These are phyloP conservation scores for Przewalskia tangutica DNA, from an alignment of 257 asterid genomes.

Conservation along the genomic window DNA sequence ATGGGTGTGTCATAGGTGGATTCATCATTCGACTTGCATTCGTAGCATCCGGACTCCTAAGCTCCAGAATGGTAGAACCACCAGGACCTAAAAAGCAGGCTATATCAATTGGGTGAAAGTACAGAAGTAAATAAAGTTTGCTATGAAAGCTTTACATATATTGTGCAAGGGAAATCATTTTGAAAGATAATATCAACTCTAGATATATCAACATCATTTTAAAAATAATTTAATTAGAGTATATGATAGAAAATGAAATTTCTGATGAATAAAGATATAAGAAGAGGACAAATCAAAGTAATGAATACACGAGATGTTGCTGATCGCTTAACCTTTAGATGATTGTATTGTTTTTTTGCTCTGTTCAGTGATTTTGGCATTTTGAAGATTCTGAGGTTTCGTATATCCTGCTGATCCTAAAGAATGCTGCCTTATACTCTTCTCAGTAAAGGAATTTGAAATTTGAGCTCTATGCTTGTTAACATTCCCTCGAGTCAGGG, in stretches of 20 bases:
- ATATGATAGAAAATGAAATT: background rate
- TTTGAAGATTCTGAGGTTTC: conserved; percentile 17
- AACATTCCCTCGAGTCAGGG: conserved; percentile 5
- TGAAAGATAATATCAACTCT: background rate
- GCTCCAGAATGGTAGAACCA: conserved; percentile 11
- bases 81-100: conserved; percentile 24
- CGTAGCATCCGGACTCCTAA: conserved; percentile 13
- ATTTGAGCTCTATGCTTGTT: conserved; percentile 1
- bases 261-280: background rate
- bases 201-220: background rate
- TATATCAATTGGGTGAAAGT: background rate
- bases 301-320: background rate
- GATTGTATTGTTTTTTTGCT: background rate
- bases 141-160: background rate
- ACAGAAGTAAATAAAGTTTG: background rate
- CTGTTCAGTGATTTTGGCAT: background rate
- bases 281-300: background rate
- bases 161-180: background rate
- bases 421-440: background rate
- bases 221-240: too few relatives aligned
- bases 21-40: conserved; percentile 4
- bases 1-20: conserved; percentile 10
- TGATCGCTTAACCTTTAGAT: background rate
- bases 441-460: background rate
- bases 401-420: conserved; percentile 4